These are phyloP conservation scores for Mollisiaceae sp. DNA, from an alignment of 2,329 filamentous ascomycete species.

Conservation along the genomic window DNA sequence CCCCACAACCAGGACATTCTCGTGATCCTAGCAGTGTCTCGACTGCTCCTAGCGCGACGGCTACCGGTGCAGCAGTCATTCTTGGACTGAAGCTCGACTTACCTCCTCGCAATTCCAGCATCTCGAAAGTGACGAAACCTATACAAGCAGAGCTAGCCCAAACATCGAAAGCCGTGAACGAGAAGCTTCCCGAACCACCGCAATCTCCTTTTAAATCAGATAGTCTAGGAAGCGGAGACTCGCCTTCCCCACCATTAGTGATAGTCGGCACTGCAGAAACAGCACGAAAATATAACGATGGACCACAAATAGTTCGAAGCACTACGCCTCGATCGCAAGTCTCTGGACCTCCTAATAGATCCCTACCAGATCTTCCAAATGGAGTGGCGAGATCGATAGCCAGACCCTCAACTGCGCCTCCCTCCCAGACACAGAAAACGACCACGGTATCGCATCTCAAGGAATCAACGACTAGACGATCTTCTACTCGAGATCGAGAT, in stretches of 20 bases:
- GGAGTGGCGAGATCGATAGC: neutral
- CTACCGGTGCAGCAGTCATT: conserved; percentile 22
- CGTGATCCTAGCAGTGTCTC: conserved; percentile 30
- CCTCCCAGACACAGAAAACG: neutral
- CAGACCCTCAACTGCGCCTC: conserved; percentile 15
- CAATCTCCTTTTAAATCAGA: neutral
- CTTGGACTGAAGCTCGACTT: conserved; percentile 20
- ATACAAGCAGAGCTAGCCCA: conserved; percentile 22
- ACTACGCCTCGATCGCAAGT: conserved; percentile 1
- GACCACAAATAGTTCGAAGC: conserved; percentile 18
- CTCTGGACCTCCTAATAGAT: neutral
- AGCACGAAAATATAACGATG: conserved; percentile 20
- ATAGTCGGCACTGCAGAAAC: conserved; percentile 20
- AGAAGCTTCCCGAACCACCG: neutral
- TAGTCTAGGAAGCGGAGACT: neutral
- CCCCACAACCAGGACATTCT: conserved; percentile 20
- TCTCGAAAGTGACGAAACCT: conserved; percentile 19
- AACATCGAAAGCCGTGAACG: conserved; percentile 3
- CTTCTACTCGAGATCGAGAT: neutral
- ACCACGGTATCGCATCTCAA: neutral
- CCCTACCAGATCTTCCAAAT: neutral
- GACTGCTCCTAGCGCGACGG: conserved; percentile 28
- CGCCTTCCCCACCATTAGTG: conserved; percentile 11
- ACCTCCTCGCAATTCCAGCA: conserved; percentile 31
- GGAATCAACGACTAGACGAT: neutral